phyloP scores from a whole-genome alignment of 2,329 filamentous ascomycete genomes.

The Huntiella abstrusa region DNA sequence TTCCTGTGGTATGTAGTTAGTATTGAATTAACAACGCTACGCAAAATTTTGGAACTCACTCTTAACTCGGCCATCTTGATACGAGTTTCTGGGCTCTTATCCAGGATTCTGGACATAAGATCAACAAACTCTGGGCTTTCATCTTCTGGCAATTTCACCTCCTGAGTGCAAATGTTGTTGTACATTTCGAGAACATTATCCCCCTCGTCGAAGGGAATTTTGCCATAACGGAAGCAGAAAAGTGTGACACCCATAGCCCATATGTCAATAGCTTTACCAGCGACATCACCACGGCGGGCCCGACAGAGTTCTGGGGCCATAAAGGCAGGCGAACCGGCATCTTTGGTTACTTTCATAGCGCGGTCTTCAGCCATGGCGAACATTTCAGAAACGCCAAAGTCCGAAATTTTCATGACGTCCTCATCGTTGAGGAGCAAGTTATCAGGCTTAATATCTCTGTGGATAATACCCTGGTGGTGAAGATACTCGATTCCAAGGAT shows the following conservation, averaged over 20 bases:
- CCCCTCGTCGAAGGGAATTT: conserved; percentile 65
- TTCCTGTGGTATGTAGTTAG: conserved; percentile 30
- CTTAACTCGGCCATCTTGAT: conserved; percentile 70
- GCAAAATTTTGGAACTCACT: conserved; percentile 26
- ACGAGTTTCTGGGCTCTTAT: conserved; percentile 68
- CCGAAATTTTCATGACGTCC: conserved; percentile 88
- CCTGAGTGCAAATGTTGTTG: conserved; percentile 62
- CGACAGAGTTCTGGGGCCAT: conserved; percentile 84
- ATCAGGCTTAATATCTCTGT: conserved; percentile 95
- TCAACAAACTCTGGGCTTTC: conserved; percentile 53
- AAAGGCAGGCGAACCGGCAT: conserved; percentile 86
- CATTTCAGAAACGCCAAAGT: conserved; percentile 99
- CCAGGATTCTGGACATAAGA: conserved; percentile 52
- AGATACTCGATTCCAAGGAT: conserved; percentile 93
- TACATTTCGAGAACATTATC: conserved; percentile 66
- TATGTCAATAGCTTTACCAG: conserved; percentile 78
- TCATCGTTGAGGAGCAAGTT: conserved; percentile 74
- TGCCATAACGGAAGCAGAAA: conserved; percentile 79
- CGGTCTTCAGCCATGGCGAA: conserved; percentile 55
- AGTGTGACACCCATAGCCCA: conserved; percentile 98
- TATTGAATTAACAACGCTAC: background rate
- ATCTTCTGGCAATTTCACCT: conserved; percentile 40
- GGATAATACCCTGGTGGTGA: conserved; percentile 84
- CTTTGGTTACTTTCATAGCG: conserved; percentile 82
- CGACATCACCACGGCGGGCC: conserved; percentile 67